Evolutionary conservation across 768 basidiomycete species (phyloP).

Genomic region (Mycena leptocephala): DNA sequence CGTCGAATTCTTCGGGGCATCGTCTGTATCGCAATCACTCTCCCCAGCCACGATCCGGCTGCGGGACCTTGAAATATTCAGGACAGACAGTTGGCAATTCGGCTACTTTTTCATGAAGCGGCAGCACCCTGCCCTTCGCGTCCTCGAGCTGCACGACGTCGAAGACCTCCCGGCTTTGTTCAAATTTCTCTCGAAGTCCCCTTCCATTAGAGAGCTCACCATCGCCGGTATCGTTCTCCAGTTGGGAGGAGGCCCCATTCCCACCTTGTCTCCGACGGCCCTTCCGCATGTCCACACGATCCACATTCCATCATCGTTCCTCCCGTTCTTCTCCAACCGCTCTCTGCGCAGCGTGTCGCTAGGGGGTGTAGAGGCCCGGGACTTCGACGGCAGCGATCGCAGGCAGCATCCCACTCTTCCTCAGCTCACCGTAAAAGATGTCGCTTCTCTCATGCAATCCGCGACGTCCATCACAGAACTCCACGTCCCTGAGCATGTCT

Average conservation of each 20-base stretch:
- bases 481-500: conserved; percentile 28
- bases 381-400: background rate
- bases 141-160: conserved; percentile 30
- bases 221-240: conserved; percentile 12
- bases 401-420: conserved; percentile 4
- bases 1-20: conserved; percentile 12
- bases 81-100: conserved; percentile 29
- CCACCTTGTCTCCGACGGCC: background rate
- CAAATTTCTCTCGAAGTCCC: conserved; percentile 19
- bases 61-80: conserved; percentile 15
- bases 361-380: background rate
- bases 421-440: background rate
- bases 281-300: conserved; percentile 10
- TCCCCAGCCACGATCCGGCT: conserved; percentile 14
- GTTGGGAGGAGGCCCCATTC: background rate
- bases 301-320: conserved; percentile 8
- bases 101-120: conserved; percentile 22
- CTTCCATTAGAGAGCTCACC: conserved; percentile 29
- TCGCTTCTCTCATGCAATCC: background rate
- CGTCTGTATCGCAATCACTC: background rate
- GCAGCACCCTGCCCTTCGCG: conserved; percentile 22
- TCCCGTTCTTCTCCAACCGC: conserved; percentile 8
- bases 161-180: conserved; percentile 19
- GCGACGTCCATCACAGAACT: conserved; percentile 19
- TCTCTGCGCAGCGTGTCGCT: conserved; percentile 22